These are phyloP conservation scores for Microbotryum saponariae DNA, from an alignment of 1,284 basidiomycete genomes.

Conservation along the genomic window DNA sequence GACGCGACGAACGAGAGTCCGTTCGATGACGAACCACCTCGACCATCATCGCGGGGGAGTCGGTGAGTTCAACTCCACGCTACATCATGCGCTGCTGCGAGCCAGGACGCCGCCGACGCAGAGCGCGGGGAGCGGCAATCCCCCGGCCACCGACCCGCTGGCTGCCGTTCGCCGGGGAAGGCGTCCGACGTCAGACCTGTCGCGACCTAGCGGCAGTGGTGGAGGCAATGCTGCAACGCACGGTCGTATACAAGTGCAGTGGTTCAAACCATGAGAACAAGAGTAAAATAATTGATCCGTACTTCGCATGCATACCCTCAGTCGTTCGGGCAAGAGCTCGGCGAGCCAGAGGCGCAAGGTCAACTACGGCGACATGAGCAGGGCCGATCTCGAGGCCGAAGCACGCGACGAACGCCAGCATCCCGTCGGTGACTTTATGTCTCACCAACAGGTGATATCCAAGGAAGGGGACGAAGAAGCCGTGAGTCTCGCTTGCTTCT, in stretches of 20 bases:
- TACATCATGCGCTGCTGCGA: no score
- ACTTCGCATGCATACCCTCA: no score
- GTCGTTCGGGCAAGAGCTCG: background rate
- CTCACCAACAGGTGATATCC: constrained; percentile 10
- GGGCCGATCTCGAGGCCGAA: constrained; percentile 11
- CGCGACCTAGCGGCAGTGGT: background rate
- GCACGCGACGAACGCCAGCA: constrained; percentile 15
- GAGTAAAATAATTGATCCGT: background rate
- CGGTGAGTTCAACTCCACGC: no score
- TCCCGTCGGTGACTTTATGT: constrained; percentile 16
- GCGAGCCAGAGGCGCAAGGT: background rate
- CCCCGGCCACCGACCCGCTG: background rate
- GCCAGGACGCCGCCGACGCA: no score
- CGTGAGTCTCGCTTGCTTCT: constrained; percentile 3
- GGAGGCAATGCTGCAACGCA: background rate
- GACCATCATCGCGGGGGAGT: no score
- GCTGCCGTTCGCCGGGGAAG: background rate
- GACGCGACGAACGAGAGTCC: no score
- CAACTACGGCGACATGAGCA: constrained; percentile 13
- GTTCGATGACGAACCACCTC: no score
- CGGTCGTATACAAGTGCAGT: background rate
- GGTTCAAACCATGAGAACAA: background rate
- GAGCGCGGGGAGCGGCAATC: background rate
- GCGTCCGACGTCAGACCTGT: background rate
- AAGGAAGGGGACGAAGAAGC: constrained; percentile 15